phyloP scores from a whole-genome alignment of 495 filamentous ascomycete species.

The Staphylotrichum tortipilum region DNA sequence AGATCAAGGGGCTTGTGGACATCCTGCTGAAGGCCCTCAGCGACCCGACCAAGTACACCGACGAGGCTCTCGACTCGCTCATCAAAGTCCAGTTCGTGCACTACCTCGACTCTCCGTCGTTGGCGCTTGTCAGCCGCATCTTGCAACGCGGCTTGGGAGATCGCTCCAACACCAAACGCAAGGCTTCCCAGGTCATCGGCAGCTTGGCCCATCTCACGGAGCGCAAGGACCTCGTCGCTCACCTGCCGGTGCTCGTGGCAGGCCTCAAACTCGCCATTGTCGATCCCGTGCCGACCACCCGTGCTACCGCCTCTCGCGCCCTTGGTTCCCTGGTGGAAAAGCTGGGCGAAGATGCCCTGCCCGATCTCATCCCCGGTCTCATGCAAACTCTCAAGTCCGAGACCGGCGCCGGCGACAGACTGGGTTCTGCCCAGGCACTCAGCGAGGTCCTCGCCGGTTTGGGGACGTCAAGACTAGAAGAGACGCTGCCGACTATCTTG shows the following conservation, averaged over 20 bases:
- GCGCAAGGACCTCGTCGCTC: constrained; percentile 81
- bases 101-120: constrained; percentile 89
- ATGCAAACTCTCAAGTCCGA: constrained; percentile 98
- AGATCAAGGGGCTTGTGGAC: constrained; percentile 82
- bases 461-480: constrained; percentile 84
- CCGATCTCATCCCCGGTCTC: constrained; percentile 92
- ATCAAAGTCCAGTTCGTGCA: constrained; percentile 96
- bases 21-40: constrained; percentile 93
- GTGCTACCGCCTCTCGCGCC: constrained; percentile 92
- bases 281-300: constrained; percentile 93
- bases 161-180: constrained; percentile 86
- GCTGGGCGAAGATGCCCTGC: constrained; percentile 90
- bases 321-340: constrained; percentile 93
- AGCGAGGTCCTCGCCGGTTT: constrained; percentile 93
- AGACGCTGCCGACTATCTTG: constrained; percentile 90
- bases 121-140: constrained; percentile 90
- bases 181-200: constrained; percentile 93
- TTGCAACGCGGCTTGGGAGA: constrained; percentile 86
- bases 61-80: constrained; percentile 83
- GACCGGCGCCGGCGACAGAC: constrained; percentile 85
- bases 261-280: constrained; percentile 83
- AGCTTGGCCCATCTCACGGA: constrained; percentile 95
- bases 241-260: constrained; percentile 86
- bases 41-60: constrained; percentile 94
- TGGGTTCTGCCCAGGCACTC: constrained; percentile 94